Evolutionary conservation across 1,284 basidiomycete species (phyloP), one percentile per base, ranked within the genome.

Genomic region (Inonotus hispidus): DNA sequence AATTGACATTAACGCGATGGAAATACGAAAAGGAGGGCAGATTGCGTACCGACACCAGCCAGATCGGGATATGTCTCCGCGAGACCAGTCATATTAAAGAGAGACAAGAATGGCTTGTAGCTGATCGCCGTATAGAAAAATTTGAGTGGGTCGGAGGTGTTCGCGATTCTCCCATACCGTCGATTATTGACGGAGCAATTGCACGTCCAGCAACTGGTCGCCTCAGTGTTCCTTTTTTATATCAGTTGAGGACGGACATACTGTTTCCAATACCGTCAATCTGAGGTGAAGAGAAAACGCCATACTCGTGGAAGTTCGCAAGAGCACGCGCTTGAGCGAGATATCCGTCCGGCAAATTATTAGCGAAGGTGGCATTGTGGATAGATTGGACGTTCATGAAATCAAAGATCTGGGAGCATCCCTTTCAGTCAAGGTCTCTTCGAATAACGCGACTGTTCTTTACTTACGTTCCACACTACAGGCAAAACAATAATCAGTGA

Each of bases 81-180:
- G 2, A 74, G 70, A 32, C 75, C 72, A 6, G 78, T 79, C 74
- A 82, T 77, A 69, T 80, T 81, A 75, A 81, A 79, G 47, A 82
- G 70, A 43, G 77, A 78, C 41, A 82, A 68, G 73, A 82, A 80
- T 16, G 81, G 82, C 71, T 82, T 83, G 74, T 83, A 83, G 14
- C 78, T 75, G 50, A 77, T 74, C 27, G 69, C 74, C 14, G 79
- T 70, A 61, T 79, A 76, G 38, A 74, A 71, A 19, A 83, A 59
- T 66, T 77, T 76, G 55, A 82, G 71, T 2, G 74, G 70, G 63
- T 76, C 72, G 0, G 76, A 74, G 3, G 70, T 56, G 67, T 82
- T 82, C 27, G 73, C 71, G 58, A 83, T 75, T 10, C 70, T 68
- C 74, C 66, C 58, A 83, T 68, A 6, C 74, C 73, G n/a, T 71